Evolutionary conservation across 805 yeast genomes (phyloP), one percentile per base, ranked within the genome.

Genomic region (Wickerhamomyces ciferrii): DNA sequence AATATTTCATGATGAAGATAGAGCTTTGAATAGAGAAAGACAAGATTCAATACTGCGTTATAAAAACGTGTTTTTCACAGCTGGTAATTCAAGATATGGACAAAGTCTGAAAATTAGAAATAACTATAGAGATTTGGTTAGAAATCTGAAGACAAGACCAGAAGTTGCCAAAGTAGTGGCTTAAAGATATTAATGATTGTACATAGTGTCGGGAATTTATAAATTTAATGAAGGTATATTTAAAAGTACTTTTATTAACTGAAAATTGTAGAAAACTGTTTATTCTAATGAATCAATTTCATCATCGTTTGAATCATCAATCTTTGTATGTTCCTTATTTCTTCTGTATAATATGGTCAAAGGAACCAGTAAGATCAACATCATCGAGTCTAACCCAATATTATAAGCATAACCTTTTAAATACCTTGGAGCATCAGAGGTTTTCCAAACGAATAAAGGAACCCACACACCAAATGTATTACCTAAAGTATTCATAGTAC

Each of bases 391-490:
- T 19, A 59, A 43, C 7, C 57, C 58, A 4, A 56, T 50, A 19
- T 50, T 54, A 31, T 52, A 47, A 39, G 78, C 72, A 35, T 66
- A 81, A 49, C 86, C 87, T 52, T 72, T 78, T 41, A 68, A 62
- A 59, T 64, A 81, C 34, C 81, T 62, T 27, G 86, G 87, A 15
- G 81, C 74, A 41, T 78, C 82, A 3, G 65, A 71, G 1, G 86
- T 81, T 46, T 43, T 49, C 51, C 50, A 51, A 18, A 49, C 54
- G 5, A 51, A 44, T 25, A 45, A n/a, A 2, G 80, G 64, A 48
- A 72, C 73, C 76, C 79, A 79, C 0, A 80, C 79, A 18, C 78
- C 71, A 18, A 79, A 70, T 4, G 78, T 68, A 54, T 78, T 81
- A 5, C 83, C 81, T 39, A 78, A 53, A 35, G 63, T 59, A 56